Evolutionary conservation across 768 basidiomycete genomes (phyloP), one percentile per base, ranked within the genome.

Genomic region (Termitomyces sp.): DNA sequence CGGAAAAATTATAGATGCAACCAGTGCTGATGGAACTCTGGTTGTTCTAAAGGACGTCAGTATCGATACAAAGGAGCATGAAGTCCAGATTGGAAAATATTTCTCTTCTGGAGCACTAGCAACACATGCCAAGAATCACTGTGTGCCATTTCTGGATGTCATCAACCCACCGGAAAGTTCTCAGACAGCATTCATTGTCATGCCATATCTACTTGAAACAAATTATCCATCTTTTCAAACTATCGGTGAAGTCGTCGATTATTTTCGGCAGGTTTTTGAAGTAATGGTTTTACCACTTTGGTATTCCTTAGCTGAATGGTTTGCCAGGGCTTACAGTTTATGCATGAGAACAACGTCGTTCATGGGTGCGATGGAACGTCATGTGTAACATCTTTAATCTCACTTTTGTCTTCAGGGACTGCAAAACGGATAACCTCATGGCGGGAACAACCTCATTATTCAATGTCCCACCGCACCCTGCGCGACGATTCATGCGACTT

Each of bases 41-140:
- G 70, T 76, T 9, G 37, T 49, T 0, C 47, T 78, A 30, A 77
- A 76, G 57, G 15, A 57, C 1, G 37, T 72, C 3, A 20, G 33
- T 22, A 13, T 11, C 0, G 58, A 42, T 1, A 27, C 39, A 0
- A 61, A 68, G 48, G 67, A 70, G 8, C 27, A 66, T 0, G 76
- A 79, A 31, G 42, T 69, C 18, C 54, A 67, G 0, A 73, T 77
- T 22, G 66, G 56, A 0, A 51, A 24, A 59, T 61, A 67, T 68
- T 56, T 67, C 37, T 66, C 63, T 3, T 45, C 60, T 6, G 59
- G 51, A 31, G 33, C 42, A 1, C 48, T 65, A 2, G 22, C 46
- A 3, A 41, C 46, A 12, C 46, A 71, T 56, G 55, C 71, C 24
- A 52, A 57, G 16, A 78, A 76, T 18, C 71, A 71, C 33, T 75